A percentile compares a stretch with the other conserved stretches of the same genome.
phyloP scores from a whole-genome alignment of 73 alveolate genomes.

The Uronychia setigera region DNA sequence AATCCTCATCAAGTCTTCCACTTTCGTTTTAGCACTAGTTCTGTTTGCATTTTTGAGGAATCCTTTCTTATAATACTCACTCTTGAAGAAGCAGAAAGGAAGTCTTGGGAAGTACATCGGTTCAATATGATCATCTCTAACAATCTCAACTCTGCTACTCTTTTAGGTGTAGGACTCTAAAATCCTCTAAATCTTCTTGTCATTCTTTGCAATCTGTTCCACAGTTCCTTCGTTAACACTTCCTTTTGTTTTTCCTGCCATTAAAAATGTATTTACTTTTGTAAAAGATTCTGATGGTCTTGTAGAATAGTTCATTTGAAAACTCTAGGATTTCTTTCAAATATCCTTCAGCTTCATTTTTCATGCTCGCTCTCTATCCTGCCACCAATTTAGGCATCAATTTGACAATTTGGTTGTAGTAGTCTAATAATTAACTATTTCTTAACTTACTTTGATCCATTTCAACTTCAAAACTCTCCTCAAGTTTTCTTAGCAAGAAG shows the following conservation, averaged over 20 bases:
- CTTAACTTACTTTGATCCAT: slow-evolving; percentile 16
- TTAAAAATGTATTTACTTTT: neutral
- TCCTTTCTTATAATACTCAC: slow-evolving; percentile 3
- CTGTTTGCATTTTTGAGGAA: slow-evolving; percentile 38
- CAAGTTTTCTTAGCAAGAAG: slow-evolving; percentile 7
- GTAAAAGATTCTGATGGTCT: neutral
- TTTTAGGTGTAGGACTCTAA: neutral
- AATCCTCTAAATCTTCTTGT: neutral
- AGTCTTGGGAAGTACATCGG: slow-evolving; percentile 21
- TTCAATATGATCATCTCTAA: slow-evolving; percentile 9
- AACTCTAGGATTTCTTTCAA: neutral
- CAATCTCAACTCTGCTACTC: slow-evolving; percentile 12
- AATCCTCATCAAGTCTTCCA: slow-evolving; percentile 38
- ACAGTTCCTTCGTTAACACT: neutral
- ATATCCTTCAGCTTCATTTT: neutral
- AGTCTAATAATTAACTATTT: neutral
- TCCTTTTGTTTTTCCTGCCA: neutral
- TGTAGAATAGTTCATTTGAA: neutral
- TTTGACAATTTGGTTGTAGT: neutral
- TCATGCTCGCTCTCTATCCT: too few relatives aligned
- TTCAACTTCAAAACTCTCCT: slow-evolving; percentile 3
- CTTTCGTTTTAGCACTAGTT: slow-evolving; percentile 43
- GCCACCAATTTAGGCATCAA: neutral
- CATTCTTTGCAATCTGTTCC: neutral
- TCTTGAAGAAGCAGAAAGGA: slow-evolving; percentile 42